phyloP scores from a whole-genome alignment of 1,139 yeast genomes.

The Lodderomyces beijingensis region DNA sequence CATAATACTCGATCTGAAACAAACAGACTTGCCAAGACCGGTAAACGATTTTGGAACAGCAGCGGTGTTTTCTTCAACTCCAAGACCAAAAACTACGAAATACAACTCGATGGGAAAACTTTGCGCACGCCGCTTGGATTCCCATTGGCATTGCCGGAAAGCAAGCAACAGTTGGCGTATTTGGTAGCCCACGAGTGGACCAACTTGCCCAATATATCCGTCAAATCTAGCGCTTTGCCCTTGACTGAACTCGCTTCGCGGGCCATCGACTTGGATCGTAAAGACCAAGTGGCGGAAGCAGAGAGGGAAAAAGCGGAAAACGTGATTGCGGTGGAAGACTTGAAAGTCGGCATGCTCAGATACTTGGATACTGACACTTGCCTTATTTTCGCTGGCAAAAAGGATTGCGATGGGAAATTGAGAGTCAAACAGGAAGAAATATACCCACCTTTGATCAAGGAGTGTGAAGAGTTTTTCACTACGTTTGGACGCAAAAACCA shows the following conservation, averaged over 20 bases:
- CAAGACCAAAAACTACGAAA: constrained; percentile 32
- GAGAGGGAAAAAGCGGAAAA: constrained; percentile 36
- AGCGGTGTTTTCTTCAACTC: constrained; percentile 46
- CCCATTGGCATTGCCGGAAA: constrained; percentile 57
- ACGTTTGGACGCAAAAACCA: constrained; percentile 29
- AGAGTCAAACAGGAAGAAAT: constrained; percentile 71
- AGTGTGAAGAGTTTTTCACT: constrained; percentile 61
- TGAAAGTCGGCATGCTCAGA: constrained; percentile 57
- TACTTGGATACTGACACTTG: constrained; percentile 93
- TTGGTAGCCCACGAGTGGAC: constrained; percentile 88
- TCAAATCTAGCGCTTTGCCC: constrained; percentile 80
- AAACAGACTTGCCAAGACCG: constrained; percentile 65
- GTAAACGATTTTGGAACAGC: constrained; percentile 81
- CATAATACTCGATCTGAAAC: constrained; percentile 57
- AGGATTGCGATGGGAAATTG: constrained; percentile 79
- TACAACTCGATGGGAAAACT: constrained; percentile 71
- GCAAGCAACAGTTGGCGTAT: constrained; percentile 62
- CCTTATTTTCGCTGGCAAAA: constrained; percentile 74
- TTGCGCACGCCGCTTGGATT: constrained; percentile 83
- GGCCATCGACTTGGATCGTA: constrained; percentile 62
- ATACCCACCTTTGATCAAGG: constrained; percentile 69
- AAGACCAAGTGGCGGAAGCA: constrained; percentile 18
- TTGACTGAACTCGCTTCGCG: constrained; percentile 83
- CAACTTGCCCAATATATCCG: constrained; percentile 60
- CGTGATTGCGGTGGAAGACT: constrained; percentile 46